Evolutionary conservation across 2,329 filamentous ascomycete genomes (phyloP), one percentile per base, ranked within the genome.

Genomic region (Microsporum canis): DNA sequence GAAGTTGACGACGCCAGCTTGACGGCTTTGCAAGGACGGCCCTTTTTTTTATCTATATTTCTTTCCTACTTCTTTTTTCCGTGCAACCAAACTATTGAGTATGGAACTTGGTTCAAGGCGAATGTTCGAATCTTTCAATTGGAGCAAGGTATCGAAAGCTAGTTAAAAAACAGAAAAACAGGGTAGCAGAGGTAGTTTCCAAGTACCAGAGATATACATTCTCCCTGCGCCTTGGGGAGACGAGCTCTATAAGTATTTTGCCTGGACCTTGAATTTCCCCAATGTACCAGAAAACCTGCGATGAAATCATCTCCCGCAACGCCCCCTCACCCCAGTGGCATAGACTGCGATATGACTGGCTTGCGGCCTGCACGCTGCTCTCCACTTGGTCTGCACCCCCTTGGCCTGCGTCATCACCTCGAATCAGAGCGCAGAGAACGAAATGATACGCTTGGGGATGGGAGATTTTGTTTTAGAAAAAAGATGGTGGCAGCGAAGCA

Each of bases 241-340:
- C 31, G 23, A 31, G 27, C 51, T 36, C 34, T 55, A 55, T 55
- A 55, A 55, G 51, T 55, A 55, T 51, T 8, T 33, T 47, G 17
- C 17, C 43, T 29, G 17, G 43, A 47, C 43, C 45, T 51, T 29
- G 5, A 23, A 43, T 43, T 14, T 43, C 39, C 14, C 45, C 27
- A 27, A 31, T 31, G 27, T 51, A 47, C 23, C 27, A 10, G 45
- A 51, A 12, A 31, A 31, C 31, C 12, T 55, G 14, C 31, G 31
- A 55, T 55, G 51, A 55, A 55, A 55, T 55, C 51, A 55, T 55
- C 31, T 55, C 51, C 51, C 51, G 51, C 51, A 23, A 55, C 51
- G 51, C 27, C 31, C 51, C 51, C 51, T 23, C 39, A n/a, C 39
- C 39, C 39, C 17, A 5, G 39, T 43, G 14, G 39, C 6, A n/a